These are phyloP conservation scores for Penicillium palitans DNA, from an alignment of 2,329 filamentous ascomycete genomes.

Conservation along the genomic window DNA sequence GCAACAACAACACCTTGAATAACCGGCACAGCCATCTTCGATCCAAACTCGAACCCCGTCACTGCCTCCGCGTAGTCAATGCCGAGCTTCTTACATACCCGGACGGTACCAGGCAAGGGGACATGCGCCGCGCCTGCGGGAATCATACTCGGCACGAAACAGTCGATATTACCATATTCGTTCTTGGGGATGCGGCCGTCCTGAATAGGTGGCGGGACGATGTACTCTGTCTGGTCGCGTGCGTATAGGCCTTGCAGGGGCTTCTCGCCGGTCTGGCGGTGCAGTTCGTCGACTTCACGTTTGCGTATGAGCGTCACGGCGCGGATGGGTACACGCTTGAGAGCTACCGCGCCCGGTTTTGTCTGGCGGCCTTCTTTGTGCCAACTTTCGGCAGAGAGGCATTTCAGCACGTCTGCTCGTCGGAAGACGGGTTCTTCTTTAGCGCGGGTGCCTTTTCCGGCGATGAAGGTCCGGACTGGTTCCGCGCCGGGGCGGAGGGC, in stretches of 20 bases:
- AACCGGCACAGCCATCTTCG: slow-evolving; percentile 89
- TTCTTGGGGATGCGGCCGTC: slow-evolving; percentile 92
- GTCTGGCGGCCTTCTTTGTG: slow-evolving; percentile 91
- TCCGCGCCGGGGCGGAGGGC: slow-evolving; percentile 69
- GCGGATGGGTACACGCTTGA: slow-evolving; percentile 86
- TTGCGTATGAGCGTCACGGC: slow-evolving; percentile 86
- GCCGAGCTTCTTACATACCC: slow-evolving; percentile 77
- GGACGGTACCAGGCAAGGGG: slow-evolving; percentile 72
- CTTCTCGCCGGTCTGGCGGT: slow-evolving; percentile 77
- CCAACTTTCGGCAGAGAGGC: slow-evolving; percentile 94
- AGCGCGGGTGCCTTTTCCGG: slow-evolving; percentile 69
- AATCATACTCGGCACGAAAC: slow-evolving; percentile 92
- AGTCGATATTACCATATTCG: slow-evolving; percentile 91
- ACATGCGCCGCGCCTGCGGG: slow-evolving; percentile 82
- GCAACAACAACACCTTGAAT: slow-evolving; percentile 89
- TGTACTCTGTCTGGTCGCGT: slow-evolving; percentile 86
- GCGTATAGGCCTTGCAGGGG: slow-evolving; percentile 84
- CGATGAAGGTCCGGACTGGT: slow-evolving; percentile 72
- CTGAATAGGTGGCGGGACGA: slow-evolving; percentile 82
- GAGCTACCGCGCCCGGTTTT: slow-evolving; percentile 65
- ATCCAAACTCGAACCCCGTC: slow-evolving; percentile 93
- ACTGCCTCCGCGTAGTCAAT: slow-evolving; percentile 94
- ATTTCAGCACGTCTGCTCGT: slow-evolving; percentile 75
- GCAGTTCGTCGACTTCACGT: slow-evolving; percentile 82
- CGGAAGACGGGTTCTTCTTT: slow-evolving; percentile 79